These are phyloP conservation scores for Plectosphaerella cucumerina DNA, from an alignment of 2,329 filamentous ascomycete species.

Conservation along the genomic window DNA sequence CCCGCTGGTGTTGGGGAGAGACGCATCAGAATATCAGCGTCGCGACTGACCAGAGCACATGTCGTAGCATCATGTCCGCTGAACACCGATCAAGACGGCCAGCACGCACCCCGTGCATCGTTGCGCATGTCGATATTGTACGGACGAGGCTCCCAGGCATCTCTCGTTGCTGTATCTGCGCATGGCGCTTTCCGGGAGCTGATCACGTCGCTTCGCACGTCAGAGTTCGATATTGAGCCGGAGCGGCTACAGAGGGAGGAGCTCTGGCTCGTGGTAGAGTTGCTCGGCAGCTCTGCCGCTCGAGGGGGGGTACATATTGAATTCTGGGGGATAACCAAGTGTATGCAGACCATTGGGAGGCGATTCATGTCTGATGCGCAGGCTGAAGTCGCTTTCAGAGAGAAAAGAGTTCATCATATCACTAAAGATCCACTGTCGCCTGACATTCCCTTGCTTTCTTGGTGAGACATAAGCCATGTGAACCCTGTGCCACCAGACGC, in stretches of 20 bases:
- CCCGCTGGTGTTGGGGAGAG: conserved; percentile 31
- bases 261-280: conserved; percentile 78
- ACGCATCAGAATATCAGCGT: conserved; percentile 32
- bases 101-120: conserved; percentile 27
- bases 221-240: conserved; percentile 72
- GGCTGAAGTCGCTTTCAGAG: too few species aligned
- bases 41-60: conserved; percentile 57
- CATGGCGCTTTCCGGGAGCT: conserved; percentile 72
- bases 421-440: too few species aligned
- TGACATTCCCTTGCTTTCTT: too few species aligned
- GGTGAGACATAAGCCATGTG: too few species aligned
- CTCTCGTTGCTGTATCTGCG: conserved; percentile 60
- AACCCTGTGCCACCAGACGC: too few species aligned
- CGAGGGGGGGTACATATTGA: conserved; percentile 46
- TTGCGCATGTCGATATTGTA: conserved; percentile 70
- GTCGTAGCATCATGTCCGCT: conserved; percentile 37
- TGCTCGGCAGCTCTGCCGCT: conserved; percentile 54
- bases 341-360: conserved; percentile 38
- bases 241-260: conserved; percentile 50
- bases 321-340: conserved; percentile 43
- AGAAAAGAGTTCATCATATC: too few species aligned
- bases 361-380: conserved; percentile 4
- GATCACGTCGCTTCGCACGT: conserved; percentile 60
- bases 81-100: conserved; percentile 3
- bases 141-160: conserved; percentile 66